Percentiles rank a stretch among this genome's conserved stretches.
These are phyloP conservation scores for Prunella vulgaris DNA, from an alignment of 257 asterid species.

Conservation along the genomic window DNA sequence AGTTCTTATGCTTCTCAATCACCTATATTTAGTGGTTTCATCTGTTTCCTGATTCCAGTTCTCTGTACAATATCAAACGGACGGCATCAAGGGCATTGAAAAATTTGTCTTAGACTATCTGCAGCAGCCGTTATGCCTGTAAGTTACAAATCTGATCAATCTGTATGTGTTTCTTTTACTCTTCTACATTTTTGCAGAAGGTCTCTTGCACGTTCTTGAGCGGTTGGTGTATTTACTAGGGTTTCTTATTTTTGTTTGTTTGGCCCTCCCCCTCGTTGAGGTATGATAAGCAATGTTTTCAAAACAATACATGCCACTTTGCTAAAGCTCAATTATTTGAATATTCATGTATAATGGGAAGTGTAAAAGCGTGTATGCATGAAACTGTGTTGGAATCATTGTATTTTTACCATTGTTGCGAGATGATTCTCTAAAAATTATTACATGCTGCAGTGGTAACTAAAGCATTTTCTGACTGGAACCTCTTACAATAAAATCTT, in stretches of 20 bases:
- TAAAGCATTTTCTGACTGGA: neutral
- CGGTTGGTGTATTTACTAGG: neutral
- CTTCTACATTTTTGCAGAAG: constrained; percentile 10
- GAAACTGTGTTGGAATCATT: neutral
- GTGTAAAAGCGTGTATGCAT: neutral
- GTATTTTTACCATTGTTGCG: neutral
- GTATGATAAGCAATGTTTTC: neutral
- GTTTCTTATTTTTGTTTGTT: neutral
- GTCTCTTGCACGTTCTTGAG: constrained; percentile 9
- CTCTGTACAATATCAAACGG: constrained; percentile 42
- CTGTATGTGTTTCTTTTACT: constrained; percentile 1
- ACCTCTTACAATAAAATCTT: neutral
- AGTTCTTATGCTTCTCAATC: constrained; percentile 3
- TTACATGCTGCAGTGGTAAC: neutral
- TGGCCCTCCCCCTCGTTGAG: neutral
- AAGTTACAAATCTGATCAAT: constrained; percentile 32
- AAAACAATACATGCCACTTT: neutral
- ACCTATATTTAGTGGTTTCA: neutral
- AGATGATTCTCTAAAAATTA: neutral
- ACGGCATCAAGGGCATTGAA: constrained; percentile 41
- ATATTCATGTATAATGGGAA: neutral
- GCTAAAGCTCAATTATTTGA: neutral
- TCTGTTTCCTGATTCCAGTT: constrained; percentile 37
- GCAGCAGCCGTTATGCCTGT: constrained; percentile 65
- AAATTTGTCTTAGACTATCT: constrained; percentile 47